Evolutionary conservation across 2,329 filamentous ascomycete genomes (phyloP).

Genomic region (Penicillium sp.): DNA sequence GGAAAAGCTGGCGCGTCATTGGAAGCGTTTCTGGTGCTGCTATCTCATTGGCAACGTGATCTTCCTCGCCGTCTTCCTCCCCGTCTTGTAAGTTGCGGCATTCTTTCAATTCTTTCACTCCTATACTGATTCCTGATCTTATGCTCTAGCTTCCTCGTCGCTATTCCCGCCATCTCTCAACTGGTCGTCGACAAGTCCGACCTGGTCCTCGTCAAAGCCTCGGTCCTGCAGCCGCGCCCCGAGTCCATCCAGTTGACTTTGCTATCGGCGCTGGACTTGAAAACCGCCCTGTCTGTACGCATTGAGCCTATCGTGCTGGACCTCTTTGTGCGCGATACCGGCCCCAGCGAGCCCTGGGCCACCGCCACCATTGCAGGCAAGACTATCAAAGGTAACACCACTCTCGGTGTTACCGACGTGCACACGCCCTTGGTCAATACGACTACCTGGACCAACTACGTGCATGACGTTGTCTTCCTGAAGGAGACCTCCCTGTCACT

Average conservation of each 20-base stretch:
- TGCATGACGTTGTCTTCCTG: slow-evolving; percentile 31
- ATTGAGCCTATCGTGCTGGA: slow-evolving; percentile 35
- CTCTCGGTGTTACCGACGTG: slow-evolving; percentile 22
- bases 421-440: slow-evolving; percentile 26
- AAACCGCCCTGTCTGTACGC: slow-evolving; percentile 33
- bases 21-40: slow-evolving; percentile 38
- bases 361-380: slow-evolving; percentile 21
- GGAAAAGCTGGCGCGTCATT: slow-evolving; percentile 33
- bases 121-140: background rate
- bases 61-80: slow-evolving; percentile 39
- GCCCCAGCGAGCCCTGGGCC: slow-evolving; percentile 28
- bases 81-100: slow-evolving; percentile 35
- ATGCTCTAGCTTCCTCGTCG: slow-evolving; percentile 34
- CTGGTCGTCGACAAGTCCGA: slow-evolving; percentile 35
- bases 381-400: slow-evolving; percentile 36
- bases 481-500: slow-evolving; percentile 26
- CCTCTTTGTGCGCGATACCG: slow-evolving; percentile 32
- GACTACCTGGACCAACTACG: slow-evolving; percentile 30
- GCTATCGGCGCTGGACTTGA: slow-evolving; percentile 35
- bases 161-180: slow-evolving; percentile 42
- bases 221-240: slow-evolving; percentile 33
- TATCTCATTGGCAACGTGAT: slow-evolving; percentile 35
- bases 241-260: slow-evolving; percentile 34
- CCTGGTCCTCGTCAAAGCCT: slow-evolving; percentile 35
- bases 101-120: background rate